Percentiles rank a stretch among this genome's conserved stretches.
These are phyloP conservation scores for Buxus sempervirens DNA, from an alignment of 164 flowering plant species.

Conservation along the genomic window DNA sequence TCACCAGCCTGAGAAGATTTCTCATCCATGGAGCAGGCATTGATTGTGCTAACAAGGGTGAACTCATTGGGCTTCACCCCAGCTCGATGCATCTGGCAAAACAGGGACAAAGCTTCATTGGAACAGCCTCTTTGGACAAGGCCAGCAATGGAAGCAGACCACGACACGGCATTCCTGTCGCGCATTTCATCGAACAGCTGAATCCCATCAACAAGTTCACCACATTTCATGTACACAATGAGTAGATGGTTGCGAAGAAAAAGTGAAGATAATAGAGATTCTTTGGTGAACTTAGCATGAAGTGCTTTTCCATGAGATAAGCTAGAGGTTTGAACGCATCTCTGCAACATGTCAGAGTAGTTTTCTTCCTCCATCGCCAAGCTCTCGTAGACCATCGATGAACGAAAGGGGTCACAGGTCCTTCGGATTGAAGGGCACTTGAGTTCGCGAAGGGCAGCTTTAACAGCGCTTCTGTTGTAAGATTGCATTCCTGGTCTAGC, in stretches of 20 bases:
- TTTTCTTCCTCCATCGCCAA: slow-evolving; percentile 21
- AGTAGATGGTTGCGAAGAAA: slow-evolving; percentile 57
- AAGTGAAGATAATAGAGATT: slow-evolving; percentile 27
- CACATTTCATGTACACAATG: slow-evolving; percentile 54
- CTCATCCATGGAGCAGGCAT: slow-evolving; percentile 46
- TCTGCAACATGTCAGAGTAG: slow-evolving; percentile 11
- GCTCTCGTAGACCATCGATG: not conserved
- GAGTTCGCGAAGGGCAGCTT: not conserved
- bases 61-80: slow-evolving; percentile 50
- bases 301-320: slow-evolving; percentile 27
- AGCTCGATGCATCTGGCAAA: slow-evolving; percentile 34
- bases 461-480: slow-evolving; percentile 11
- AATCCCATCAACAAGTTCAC: slow-evolving; percentile 25
- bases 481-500: too few relatives aligned
- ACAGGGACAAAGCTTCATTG: slow-evolving; percentile 32
- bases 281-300: slow-evolving; percentile 51
- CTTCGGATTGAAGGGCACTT: not conserved
- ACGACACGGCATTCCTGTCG: slow-evolving; percentile 58
- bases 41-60: slow-evolving; percentile 55
- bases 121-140: slow-evolving; percentile 41
- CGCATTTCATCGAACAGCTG: slow-evolving; percentile 67
- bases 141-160: slow-evolving; percentile 63
- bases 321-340: slow-evolving; percentile 5
- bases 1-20: slow-evolving; percentile 26
- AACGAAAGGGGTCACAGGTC: not conserved